phyloP scores from a whole-genome alignment of 768 basidiomycete species.

The Gloeopeniophorella convolvens region DNA sequence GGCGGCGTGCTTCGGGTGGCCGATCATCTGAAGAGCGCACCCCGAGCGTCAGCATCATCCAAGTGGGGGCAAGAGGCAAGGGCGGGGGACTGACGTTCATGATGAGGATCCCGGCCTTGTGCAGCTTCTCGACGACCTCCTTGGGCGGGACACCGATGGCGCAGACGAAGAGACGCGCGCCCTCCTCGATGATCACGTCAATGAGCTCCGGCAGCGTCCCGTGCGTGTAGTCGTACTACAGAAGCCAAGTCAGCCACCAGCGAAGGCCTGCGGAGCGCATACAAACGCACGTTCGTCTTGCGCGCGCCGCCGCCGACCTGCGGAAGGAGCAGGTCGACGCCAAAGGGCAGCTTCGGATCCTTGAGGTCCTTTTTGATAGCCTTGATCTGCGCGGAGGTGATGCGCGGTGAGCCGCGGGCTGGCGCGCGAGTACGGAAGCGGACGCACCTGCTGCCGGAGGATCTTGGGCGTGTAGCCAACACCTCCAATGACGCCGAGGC shows the following conservation, averaged over 20 bases:
- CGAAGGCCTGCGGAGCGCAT: slow-evolving; percentile 10
- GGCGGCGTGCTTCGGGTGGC: slow-evolving; percentile 84
- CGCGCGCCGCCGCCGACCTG: slow-evolving; percentile 82
- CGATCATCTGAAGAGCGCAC: slow-evolving; percentile 56
- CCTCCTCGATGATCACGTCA: slow-evolving; percentile 90
- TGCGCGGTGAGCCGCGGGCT: no score
- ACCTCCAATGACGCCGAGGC: slow-evolving; percentile 89
- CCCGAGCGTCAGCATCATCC: no score
- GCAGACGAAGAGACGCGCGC: slow-evolving; percentile 82
- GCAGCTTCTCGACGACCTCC: slow-evolving; percentile 72
- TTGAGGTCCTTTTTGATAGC: slow-evolving; percentile 66
- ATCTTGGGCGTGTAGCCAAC: slow-evolving; percentile 81
- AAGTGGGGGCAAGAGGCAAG: not conserved
- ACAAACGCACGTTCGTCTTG: slow-evolving; percentile 70
- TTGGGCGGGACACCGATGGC: slow-evolving; percentile 85
- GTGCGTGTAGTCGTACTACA: slow-evolving; percentile 86
- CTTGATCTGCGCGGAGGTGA: no score
- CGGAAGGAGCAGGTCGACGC: slow-evolving; percentile 86
- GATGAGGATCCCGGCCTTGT: slow-evolving; percentile 76
- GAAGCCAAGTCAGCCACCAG: not conserved
- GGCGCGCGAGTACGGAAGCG: not conserved
- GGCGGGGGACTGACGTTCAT: slow-evolving; percentile 60
- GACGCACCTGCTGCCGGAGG: slow-evolving; percentile 66
- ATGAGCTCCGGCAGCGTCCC: slow-evolving; percentile 80
- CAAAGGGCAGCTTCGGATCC: slow-evolving; percentile 77